Percentiles rank a stretch among this genome's conserved stretches.
These are phyloP conservation scores for Carex parvula DNA, from an alignment of 176 grass and related monocot species.

Conservation along the genomic window DNA sequence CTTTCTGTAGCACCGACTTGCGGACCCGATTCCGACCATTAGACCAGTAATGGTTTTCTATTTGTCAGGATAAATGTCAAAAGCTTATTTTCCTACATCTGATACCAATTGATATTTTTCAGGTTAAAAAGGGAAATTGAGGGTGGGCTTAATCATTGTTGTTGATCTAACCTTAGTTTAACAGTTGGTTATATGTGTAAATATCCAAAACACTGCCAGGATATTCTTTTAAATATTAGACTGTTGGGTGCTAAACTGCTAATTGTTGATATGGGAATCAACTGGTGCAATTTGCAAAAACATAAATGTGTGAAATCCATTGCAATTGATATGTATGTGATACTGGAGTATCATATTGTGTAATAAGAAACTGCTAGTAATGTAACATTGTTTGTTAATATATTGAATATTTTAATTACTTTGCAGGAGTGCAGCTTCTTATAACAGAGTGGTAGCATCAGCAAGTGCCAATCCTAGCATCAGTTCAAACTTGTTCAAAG, in stretches of 20 bases:
- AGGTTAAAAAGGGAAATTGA: neutral
- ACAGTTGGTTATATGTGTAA: neutral
- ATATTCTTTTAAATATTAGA: neutral
- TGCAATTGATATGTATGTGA: neutral
- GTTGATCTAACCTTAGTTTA: neutral
- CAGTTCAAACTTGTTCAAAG: constrained; percentile 23
- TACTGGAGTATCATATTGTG: neutral
- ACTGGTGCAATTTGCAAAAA: neutral
- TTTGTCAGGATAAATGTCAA: neutral
- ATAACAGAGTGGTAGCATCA: constrained; percentile 39
- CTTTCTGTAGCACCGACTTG: too few relatives aligned
- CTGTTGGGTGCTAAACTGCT: neutral
- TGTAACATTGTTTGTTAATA: neutral
- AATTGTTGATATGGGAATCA: neutral
- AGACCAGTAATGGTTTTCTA: neutral
- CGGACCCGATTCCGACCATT: neutral
- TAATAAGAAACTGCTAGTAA: neutral
- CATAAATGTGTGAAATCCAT: neutral
- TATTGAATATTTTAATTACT: neutral
- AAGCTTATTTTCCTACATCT: neutral
- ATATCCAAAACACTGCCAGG: neutral
- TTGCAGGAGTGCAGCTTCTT: constrained; percentile 58
- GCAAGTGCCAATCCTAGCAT: constrained; percentile 30
- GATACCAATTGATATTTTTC: neutral
- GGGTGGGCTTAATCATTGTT: neutral